Evolutionary conservation across 2,329 filamentous ascomycete genomes (phyloP), one percentile per base, ranked within the genome.

Genomic region (Microascus cirrosus): DNA sequence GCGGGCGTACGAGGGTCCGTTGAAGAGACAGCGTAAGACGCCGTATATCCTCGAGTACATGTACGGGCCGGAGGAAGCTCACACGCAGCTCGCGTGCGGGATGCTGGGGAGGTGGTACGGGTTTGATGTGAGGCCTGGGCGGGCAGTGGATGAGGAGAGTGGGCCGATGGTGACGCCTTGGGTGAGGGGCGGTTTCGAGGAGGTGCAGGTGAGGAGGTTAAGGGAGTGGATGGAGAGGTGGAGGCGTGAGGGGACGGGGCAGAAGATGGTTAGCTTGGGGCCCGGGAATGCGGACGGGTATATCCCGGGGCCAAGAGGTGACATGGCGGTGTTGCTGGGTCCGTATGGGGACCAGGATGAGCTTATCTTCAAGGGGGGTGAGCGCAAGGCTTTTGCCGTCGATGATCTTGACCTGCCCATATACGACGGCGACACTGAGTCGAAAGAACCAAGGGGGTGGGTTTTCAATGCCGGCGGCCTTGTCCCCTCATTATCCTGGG

Each of bases 401-500:
- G 61, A 66, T 5, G 60, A 57, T 54, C 24, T 42, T 18, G 32
- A 34, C 58, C 32, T 52, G 28, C 24, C 56, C 34, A 42, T 50
- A 24, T 12, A 2, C 3, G 20, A 39, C 18, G 18, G 20, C 48
- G 13, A 65, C 11, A 54, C 59, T 7, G 59, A 62, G 12, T 58
- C 60, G 35, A 67, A 65, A n/a, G 55, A 61, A 32, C 64, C 63
- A 61, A 71, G 61, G 67, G 79, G 78, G 3, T 83, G 78, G 78
- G 69, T 82, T 61, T 63, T 84, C 15, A 77, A 84, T 59, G 71
- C 75, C 0, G 80, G 78, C 12, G 80, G 81, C 55, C 72, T 82
- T 15, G 74, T 80, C 4, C 66, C 78, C 4, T 70, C 74, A 28
- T 75, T 83, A 66, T 75, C 73, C 53, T 84, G 81, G 81, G 77